phyloP scores from a whole-genome alignment of 208 protist species.

The Trypanosoma theileri region DNA sequence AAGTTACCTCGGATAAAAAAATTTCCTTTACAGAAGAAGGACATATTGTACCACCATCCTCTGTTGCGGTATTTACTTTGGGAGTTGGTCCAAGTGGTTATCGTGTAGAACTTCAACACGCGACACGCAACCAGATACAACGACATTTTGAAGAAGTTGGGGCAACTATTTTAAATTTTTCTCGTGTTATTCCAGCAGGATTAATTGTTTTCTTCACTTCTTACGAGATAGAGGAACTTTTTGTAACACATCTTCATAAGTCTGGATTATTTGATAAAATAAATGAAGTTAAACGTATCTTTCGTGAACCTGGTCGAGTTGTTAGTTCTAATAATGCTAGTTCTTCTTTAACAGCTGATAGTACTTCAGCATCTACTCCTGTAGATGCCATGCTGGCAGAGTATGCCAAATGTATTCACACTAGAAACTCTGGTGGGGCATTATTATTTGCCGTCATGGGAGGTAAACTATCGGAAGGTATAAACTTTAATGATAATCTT shows the following conservation, averaged over 20 bases:
- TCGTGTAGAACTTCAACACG: constrained; percentile 59
- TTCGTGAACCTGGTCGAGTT: constrained; percentile 60
- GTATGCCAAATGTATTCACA: constrained; percentile 62
- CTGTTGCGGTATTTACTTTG: constrained; percentile 70
- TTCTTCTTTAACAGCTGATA: constrained; percentile 1
- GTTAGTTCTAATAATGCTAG: background rate
- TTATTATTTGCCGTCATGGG: constrained; percentile 95
- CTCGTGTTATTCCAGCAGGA: constrained; percentile 87
- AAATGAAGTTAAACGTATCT: constrained; percentile 79
- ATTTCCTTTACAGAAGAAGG: constrained; percentile 59
- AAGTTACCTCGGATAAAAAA: background rate
- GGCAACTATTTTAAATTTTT: constrained; percentile 82
- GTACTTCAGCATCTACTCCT: background rate
- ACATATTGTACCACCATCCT: constrained; percentile 85
- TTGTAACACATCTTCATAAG: constrained; percentile 43
- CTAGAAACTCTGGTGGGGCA: constrained; percentile 63
- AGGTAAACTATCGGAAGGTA: constrained; percentile 97
- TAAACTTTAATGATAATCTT: constrained; percentile 97
- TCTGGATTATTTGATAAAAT: constrained; percentile 62
- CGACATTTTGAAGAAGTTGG: constrained; percentile 60
- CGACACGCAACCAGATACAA: constrained; percentile 24
- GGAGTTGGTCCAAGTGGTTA: constrained; percentile 55
- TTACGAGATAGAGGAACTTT: constrained; percentile 79
- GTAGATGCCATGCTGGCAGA: constrained; percentile 48
- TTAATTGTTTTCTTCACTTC: constrained; percentile 95